These are phyloP conservation scores for Wickerhamiella bombiphila DNA, from an alignment of 805 yeast genomes.

Conservation along the genomic window DNA sequence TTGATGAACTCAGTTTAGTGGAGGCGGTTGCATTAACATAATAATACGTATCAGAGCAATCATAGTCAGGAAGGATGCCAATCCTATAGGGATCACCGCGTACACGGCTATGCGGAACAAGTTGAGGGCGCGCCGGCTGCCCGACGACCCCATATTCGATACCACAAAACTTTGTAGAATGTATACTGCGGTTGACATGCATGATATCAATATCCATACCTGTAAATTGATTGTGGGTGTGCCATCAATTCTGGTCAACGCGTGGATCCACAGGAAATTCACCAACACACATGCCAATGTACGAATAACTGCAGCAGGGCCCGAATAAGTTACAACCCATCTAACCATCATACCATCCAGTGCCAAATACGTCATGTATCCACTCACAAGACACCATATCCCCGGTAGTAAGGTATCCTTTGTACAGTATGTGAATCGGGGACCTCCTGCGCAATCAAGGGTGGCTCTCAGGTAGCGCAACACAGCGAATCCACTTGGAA, in stretches of 20 bases:
- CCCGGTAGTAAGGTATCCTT: conserved; percentile 16
- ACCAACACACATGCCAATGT: conserved; percentile 72
- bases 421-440: conserved; percentile 12
- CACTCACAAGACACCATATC: conserved; percentile 85
- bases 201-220: conserved; percentile 84
- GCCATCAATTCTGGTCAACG: conserved; percentile 52
- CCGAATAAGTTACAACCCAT: conserved; percentile 80
- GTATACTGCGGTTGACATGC: conserved; percentile 64
- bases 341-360: conserved; percentile 82
- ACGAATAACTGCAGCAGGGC: conserved; percentile 75
- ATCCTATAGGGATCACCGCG: conserved; percentile 96
- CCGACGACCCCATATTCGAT: conserved; percentile 31
- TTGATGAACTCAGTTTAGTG: too few relatives aligned
- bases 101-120: conserved; percentile 79
- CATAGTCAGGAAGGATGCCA: conserved; percentile 90
- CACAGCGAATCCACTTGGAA: conserved; percentile 47
- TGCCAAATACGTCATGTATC: conserved; percentile 68
- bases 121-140: conserved; percentile 51
- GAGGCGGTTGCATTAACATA: conserved; percentile 59
- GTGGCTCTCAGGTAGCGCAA: conserved; percentile 25
- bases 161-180: conserved; percentile 82
- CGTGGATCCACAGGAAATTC: conserved; percentile 53
- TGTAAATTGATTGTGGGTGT: conserved; percentile 60
- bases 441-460: conserved; percentile 12
- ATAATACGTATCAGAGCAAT: conserved; percentile 62